phyloP scores from a whole-genome alignment of 306 rosid species.

The Casuarina equisetifolia region DNA sequence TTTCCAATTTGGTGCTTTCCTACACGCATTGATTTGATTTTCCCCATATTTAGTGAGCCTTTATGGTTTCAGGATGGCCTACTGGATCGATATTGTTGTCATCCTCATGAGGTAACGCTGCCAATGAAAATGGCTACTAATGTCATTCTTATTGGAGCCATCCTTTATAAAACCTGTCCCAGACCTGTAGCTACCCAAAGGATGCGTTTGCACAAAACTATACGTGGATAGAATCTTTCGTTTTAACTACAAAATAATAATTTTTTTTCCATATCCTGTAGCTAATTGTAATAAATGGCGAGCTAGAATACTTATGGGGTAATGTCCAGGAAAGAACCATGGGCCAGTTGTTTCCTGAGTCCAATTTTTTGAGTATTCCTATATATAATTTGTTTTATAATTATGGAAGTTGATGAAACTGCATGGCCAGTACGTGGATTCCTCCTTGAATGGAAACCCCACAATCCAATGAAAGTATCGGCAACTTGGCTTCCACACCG shows the following conservation, averaged over 20 bases:
- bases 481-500: conserved; percentile 60
- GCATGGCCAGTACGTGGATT: conserved; percentile 65
- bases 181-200: too few species aligned
- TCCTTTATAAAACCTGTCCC: not conserved
- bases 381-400: not conserved
- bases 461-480: conserved; percentile 28
- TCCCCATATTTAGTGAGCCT: too few species aligned
- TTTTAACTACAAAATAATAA: not conserved
- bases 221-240: too few species aligned
- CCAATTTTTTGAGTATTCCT: not conserved
- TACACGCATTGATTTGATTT: too few species aligned
- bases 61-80: too few species aligned
- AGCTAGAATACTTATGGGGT: not conserved
- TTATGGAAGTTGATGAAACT: conserved; percentile 47
- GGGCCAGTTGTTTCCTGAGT: not conserved
- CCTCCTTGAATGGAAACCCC: conserved; percentile 25
- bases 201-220: too few species aligned
- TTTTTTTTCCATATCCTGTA: too few species aligned
- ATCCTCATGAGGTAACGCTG: not conserved
- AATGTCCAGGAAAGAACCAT: not conserved
- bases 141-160: not conserved
- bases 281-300: not conserved
- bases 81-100: not conserved
- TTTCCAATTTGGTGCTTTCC: too few species aligned
- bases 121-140: not conserved